A percentile compares a stretch with the other conserved stretches of the same genome.
phyloP scores from a whole-genome alignment of 768 basidiomycete species.

The Gelatoporia subvermispora region DNA sequence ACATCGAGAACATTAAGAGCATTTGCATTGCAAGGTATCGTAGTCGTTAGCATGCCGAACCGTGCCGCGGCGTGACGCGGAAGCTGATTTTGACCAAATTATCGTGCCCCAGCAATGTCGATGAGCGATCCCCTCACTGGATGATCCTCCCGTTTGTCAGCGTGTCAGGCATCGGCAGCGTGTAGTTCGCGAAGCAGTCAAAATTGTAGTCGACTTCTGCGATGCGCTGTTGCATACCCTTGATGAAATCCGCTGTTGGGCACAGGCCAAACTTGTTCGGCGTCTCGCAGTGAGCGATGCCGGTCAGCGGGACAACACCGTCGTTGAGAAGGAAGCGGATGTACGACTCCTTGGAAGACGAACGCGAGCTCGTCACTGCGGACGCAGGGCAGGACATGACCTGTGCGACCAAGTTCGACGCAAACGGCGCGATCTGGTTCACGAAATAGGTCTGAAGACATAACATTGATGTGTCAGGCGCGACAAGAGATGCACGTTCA shows the following conservation, averaged over 20 bases:
- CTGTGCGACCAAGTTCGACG: conserved; percentile 44
- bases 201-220: conserved; percentile 35
- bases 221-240: conserved; percentile 32
- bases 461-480: background rate
- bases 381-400: conserved; percentile 35
- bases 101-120: too few species aligned
- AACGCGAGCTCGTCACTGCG: conserved; percentile 5
- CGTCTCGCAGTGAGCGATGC: conserved; percentile 34
- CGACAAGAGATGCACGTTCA: background rate
- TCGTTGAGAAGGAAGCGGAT: conserved; percentile 48
- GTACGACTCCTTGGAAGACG: conserved; percentile 20
- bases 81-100: too few species aligned
- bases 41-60: too few species aligned
- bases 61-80: too few species aligned
- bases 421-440: conserved; percentile 42
- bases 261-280: conserved; percentile 40
- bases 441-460: conserved; percentile 35
- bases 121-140: too few species aligned
- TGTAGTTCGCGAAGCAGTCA: conserved; percentile 44
- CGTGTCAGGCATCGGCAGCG: conserved; percentile 15
- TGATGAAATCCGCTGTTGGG: conserved; percentile 33
- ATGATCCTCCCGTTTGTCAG: too few species aligned
- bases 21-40: too few species aligned
- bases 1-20: too few species aligned
- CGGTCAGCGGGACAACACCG: conserved; percentile 41